Conservation (phyloP, 306 rosid species). For the Cucurbita moschata region DNA sequence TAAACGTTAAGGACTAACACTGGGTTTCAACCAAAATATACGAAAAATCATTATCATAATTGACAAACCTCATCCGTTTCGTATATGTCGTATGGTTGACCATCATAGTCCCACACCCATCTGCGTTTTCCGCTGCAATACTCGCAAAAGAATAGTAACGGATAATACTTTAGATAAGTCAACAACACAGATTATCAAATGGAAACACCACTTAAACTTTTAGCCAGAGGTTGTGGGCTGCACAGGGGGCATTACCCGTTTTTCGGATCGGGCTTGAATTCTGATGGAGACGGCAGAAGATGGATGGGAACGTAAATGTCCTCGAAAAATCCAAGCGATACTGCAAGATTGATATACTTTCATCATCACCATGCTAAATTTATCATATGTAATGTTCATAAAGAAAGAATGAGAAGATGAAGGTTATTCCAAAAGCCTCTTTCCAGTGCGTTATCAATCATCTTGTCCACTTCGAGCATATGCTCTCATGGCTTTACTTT, state of each 20-base stretch:
- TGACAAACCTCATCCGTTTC: conserved; percentile 36
- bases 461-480: not conserved
- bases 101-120: conserved; percentile 53
- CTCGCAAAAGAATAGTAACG: not conserved
- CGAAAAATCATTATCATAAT: not conserved
- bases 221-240: not conserved
- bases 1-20: not conserved
- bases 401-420: not conserved
- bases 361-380: not conserved
- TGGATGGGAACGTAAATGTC: conserved; percentile 52
- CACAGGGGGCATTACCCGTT: conserved; percentile 27
- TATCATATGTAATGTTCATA: no score
- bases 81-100: conserved; percentile 21
- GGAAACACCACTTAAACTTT: not conserved
- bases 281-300: conserved; percentile 40
- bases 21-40: not conserved
- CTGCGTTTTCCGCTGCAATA: conserved; percentile 30
- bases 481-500: no score
- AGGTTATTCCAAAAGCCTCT: not conserved
- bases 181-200: not conserved
- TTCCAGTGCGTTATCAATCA: not conserved
- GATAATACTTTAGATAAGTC: not conserved
- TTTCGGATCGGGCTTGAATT: conserved; percentile 22
- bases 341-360: conserved; percentile 23
- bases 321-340: conserved; percentile 73